Conservation (phyloP, 2,329 filamentous ascomycete genomes). For the Claviceps sp. region DNA sequence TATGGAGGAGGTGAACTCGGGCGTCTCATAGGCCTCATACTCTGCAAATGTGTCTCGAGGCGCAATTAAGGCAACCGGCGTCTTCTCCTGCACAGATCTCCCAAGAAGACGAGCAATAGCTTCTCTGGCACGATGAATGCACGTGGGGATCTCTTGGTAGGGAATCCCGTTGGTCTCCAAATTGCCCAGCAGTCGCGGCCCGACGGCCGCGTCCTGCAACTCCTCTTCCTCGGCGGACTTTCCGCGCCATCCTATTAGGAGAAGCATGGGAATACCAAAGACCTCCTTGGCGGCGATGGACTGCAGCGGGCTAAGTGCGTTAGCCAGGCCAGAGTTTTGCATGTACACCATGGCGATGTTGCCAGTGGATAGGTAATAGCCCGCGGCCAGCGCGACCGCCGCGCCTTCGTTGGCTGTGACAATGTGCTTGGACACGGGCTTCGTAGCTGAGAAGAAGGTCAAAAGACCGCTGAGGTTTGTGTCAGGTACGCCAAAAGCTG, state of each 20-base stretch:
- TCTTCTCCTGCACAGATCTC: not conserved
- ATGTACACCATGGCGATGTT: conserved; percentile 1
- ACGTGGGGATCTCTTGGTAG: conserved; percentile 1
- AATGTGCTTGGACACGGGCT: not conserved
- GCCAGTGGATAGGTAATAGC: conserved; percentile 1
- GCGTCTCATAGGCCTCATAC: not conserved
- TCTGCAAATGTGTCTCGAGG: not conserved
- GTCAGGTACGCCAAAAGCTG: conserved; percentile 3
- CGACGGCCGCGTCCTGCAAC: conserved; percentile 2
- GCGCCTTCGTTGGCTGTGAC: conserved; percentile 5
- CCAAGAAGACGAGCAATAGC: not conserved
- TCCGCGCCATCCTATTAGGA: conserved; percentile 4
- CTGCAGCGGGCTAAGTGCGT: conserved; percentile 3
- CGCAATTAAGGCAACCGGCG: conserved; percentile 1
- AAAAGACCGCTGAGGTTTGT: conserved; percentile 1
- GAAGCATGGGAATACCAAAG: conserved; percentile 4
- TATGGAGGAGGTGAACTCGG: not conserved
- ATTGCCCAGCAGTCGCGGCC: conserved; percentile 1
- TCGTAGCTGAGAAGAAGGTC: not conserved
- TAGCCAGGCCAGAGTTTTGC: conserved; percentile 2
- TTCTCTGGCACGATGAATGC: not conserved
- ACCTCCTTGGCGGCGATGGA: conserved; percentile 3
- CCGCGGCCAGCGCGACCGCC: conserved; percentile 2
- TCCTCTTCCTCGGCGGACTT: not conserved
- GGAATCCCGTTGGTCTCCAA: conserved; percentile 1